Conservation (phyloP, 768 basidiomycete genomes). For the Boletus tomentosulus region DNA sequence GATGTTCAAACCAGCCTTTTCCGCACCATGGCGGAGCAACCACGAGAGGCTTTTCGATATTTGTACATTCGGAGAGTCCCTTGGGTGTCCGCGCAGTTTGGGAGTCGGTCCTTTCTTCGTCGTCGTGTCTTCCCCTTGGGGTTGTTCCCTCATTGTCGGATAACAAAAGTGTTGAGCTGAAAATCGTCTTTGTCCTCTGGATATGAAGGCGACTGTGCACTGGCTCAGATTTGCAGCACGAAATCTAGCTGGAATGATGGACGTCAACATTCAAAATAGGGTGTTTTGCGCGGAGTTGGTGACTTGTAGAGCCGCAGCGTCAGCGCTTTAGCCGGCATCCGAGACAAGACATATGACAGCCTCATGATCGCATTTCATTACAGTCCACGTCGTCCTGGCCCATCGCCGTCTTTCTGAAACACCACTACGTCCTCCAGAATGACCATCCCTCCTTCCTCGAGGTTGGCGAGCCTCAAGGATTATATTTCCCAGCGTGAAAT, state of each 20-base stretch:
- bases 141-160: slow-evolving; percentile 7
- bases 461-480: slow-evolving; percentile 40
- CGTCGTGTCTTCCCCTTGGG: slow-evolving; percentile 2
- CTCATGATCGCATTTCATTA: slow-evolving; percentile 12
- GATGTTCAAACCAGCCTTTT: slow-evolving; percentile 68
- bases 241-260: background rate
- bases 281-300: background rate
- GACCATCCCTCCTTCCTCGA: slow-evolving; percentile 30
- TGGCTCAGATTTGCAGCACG: background rate
- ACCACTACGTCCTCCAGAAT: slow-evolving; percentile 16
- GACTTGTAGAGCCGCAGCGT: background rate
- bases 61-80: slow-evolving; percentile 63
- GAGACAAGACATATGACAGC: background rate
- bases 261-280: slow-evolving; percentile 8
- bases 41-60: slow-evolving; percentile 87
- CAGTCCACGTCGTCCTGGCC: background rate
- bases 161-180: slow-evolving; percentile 6
- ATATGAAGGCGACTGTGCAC: background rate
- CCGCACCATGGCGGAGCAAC: slow-evolving; percentile 87
- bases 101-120: slow-evolving; percentile 19
- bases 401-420: background rate
- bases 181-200: background rate
- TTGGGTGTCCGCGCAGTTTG: slow-evolving; percentile 56
- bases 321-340: slow-evolving; percentile 1
- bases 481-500: slow-evolving; percentile 47